A percentile compares a stretch with the other conserved stretches of the same genome.
phyloP scores from a whole-genome alignment of 2,329 filamentous ascomycete genomes.

The Bipolaris zeicola region DNA sequence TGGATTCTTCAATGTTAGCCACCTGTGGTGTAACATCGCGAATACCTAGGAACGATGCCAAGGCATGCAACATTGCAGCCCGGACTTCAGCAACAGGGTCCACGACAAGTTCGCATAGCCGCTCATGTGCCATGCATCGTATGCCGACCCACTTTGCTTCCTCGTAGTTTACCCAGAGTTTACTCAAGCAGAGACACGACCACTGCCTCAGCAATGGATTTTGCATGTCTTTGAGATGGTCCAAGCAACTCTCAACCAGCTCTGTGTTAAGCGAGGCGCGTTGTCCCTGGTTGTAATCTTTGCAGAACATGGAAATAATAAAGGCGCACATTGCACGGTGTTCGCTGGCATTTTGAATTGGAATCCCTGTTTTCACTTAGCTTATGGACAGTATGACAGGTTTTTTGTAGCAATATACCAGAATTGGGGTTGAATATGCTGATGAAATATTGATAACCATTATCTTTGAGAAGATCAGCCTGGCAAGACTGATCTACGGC shows the following conservation, averaged over 20 bases:
- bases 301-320: conserved; percentile 96
- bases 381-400: not conserved
- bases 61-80: conserved; percentile 88
- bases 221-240: conserved; percentile 81
- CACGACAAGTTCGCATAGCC: conserved; percentile 78
- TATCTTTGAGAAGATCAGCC: conserved; percentile 92
- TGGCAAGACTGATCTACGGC: conserved; percentile 95
- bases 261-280: conserved; percentile 89
- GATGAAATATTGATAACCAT: conserved; percentile 96
- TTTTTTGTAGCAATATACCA: conserved; percentile 36
- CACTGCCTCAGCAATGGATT: conserved; percentile 91
- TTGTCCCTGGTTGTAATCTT: conserved; percentile 89
- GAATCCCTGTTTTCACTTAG: conserved; percentile 60
- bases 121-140: conserved; percentile 79
- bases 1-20: conserved; percentile 84
- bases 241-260: conserved; percentile 85
- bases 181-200: conserved; percentile 93
- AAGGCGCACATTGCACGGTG: conserved; percentile 99
- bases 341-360: conserved; percentile 85
- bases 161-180: conserved; percentile 87
- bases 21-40: conserved; percentile 91
- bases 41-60: conserved; percentile 93
- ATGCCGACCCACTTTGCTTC: conserved; percentile 98
- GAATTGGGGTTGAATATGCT: conserved; percentile 86
- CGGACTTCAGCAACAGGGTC: conserved; percentile 92